Percentiles rank a stretch among this genome's conserved stretches.
Evolutionary conservation across 108 stramenopile genomes (phyloP).

Genomic region (Craspedostauros australis): DNA sequence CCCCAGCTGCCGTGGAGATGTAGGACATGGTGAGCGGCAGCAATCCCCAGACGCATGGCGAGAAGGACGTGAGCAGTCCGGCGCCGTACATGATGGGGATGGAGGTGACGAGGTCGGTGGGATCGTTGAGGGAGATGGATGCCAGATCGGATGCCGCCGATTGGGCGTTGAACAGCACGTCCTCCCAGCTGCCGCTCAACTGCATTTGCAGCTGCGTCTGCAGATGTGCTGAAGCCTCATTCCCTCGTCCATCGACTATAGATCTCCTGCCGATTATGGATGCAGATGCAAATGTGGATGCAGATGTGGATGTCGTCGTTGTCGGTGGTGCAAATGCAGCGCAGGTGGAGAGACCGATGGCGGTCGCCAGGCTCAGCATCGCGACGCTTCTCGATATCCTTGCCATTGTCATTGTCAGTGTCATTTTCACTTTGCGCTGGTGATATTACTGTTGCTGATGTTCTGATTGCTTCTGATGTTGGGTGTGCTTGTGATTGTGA

Average conservation of each 20-base stretch:
- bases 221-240: too few relatives aligned
- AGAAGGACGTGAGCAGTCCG: constrained; percentile 61
- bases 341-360: not conserved
- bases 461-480: not conserved
- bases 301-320: not conserved
- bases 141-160: constrained; percentile 48
- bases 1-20: constrained; percentile 57
- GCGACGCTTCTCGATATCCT: not conserved
- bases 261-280: too few relatives aligned
- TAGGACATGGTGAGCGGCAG: constrained; percentile 72
- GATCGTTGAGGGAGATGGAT: constrained; percentile 28
- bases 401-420: not conserved
- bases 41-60: constrained; percentile 74
- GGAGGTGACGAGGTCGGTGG: constrained; percentile 32
- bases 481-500: not conserved
- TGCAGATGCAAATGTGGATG: not conserved
- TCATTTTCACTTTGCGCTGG: not conserved
- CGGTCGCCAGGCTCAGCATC: not conserved
- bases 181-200: constrained; percentile 47
- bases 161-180: constrained; percentile 64
- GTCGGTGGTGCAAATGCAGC: not conserved
- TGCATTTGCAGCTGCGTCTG: constrained; percentile 15
- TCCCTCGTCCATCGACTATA: too few relatives aligned
- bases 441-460: constrained; percentile 3
- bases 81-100: constrained; percentile 70